These are phyloP conservation scores for Linum usitatissimum DNA, from an alignment of 345 rosid species.

Conservation along the genomic window DNA sequence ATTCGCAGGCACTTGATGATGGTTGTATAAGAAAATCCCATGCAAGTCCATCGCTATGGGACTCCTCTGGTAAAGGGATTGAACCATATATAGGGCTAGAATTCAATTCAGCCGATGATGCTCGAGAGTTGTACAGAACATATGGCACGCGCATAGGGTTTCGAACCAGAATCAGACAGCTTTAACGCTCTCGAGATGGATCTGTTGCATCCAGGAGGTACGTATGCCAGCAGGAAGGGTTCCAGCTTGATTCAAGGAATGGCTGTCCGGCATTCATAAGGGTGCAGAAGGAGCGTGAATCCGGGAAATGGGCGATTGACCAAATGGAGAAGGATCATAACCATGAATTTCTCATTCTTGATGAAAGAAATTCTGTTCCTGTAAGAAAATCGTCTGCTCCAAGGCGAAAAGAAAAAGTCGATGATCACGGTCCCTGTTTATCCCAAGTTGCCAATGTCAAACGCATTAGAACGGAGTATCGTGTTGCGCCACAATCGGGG, in stretches of 20 bases:
- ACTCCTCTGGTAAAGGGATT: conserved; percentile 22
- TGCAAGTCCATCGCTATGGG: too few species aligned
- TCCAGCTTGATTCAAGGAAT: conserved; percentile 71
- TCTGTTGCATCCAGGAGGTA: conserved; percentile 71
- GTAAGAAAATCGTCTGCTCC: conserved; percentile 26
- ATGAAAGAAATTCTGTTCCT: conserved; percentile 15
- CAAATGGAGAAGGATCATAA: conserved; percentile 79
- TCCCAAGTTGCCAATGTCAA: conserved; percentile 43
- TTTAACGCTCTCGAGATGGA: conserved; percentile 85
- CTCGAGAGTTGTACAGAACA: conserved; percentile 51
- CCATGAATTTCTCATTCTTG: conserved; percentile 52
- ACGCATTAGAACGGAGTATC: conserved; percentile 43
- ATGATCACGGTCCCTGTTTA: conserved; percentile 19
- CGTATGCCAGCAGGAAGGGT: conserved; percentile 84
- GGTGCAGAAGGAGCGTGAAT: conserved; percentile 50
- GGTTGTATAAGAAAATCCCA: conserved; percentile 43
- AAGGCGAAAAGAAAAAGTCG: conserved; percentile 36
- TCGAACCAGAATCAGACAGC: conserved; percentile 65
- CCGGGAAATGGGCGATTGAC: conserved; percentile 86
- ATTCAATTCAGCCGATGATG: conserved; percentile 71
- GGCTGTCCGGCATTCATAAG: conserved; percentile 91
- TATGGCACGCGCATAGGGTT: conserved; percentile 60
- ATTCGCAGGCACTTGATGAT: conserved; percentile 33
- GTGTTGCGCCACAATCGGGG: conserved; percentile 54
- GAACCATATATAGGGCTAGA: conserved; percentile 67